These are phyloP conservation scores for Arthrobotrys iridis DNA, from an alignment of 2,329 filamentous ascomycete genomes.

Conservation along the genomic window DNA sequence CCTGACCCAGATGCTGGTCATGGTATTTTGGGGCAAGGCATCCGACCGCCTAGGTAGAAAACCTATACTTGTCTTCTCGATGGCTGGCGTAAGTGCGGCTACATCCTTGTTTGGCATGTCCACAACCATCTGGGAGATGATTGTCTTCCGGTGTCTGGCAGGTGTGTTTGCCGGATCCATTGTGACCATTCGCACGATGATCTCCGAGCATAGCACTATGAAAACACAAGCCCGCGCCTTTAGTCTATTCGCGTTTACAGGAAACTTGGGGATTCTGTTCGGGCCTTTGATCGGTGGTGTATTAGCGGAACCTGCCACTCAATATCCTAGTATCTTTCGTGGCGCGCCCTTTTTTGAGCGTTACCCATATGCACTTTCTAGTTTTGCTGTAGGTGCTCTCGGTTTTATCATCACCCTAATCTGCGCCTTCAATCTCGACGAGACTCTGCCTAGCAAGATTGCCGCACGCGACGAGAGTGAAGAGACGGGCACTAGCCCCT, in stretches of 20 bases:
- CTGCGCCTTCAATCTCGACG: conserved; percentile 70
- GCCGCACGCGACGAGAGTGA: neutral
- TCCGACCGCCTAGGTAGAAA: conserved; percentile 77
- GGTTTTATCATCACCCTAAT: conserved; percentile 67
- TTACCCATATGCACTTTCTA: conserved; percentile 74
- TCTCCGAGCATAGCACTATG: conserved; percentile 75
- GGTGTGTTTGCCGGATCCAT: conserved; percentile 79
- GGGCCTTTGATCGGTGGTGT: conserved; percentile 76
- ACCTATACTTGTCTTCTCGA: conserved; percentile 74
- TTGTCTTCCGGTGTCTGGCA: conserved; percentile 75
- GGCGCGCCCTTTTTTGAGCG: conserved; percentile 69
- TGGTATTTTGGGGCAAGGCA: conserved; percentile 77
- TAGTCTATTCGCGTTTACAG: conserved; percentile 78
- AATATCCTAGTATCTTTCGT: conserved; percentile 71
- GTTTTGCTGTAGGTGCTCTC: conserved; percentile 68
- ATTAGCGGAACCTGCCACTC: conserved; percentile 73
- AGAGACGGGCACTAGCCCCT: conserved; percentile 52
- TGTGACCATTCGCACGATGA: conserved; percentile 79
- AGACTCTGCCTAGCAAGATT: conserved; percentile 63
- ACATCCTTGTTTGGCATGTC: conserved; percentile 76
- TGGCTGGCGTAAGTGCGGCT: conserved; percentile 71
- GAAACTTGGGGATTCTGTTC: conserved; percentile 78
- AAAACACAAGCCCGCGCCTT: conserved; percentile 78
- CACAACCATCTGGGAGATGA: conserved; percentile 76
- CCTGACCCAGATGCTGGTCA: conserved; percentile 78